Conservation (phyloP, 139 green algal species). For the Penium margaritaceum region DNA sequence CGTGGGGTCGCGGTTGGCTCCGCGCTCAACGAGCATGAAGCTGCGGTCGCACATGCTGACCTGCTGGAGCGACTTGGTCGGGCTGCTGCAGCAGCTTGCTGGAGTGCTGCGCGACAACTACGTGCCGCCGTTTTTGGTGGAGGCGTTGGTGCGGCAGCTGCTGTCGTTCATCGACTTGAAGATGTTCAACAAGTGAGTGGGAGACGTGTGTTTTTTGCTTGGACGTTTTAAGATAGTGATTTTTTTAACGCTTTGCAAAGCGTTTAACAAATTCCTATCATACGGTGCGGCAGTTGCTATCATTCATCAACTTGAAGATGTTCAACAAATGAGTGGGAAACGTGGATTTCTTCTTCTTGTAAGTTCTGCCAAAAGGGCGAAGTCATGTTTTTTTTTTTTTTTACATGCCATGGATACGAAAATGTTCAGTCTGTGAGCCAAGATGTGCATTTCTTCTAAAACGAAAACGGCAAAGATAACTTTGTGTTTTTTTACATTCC, state of each 20-base stretch:
- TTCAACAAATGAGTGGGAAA: neutral
- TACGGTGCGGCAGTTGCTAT: no score
- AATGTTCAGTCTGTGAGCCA: neutral
- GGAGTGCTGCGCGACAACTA: neutral
- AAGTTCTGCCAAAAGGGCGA: neutral
- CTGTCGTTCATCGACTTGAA: slow-evolving; percentile 2
- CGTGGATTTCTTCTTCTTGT: neutral
- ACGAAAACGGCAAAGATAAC: no score
- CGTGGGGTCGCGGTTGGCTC: no score
- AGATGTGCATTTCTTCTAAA: neutral
- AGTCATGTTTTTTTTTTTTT: no score
- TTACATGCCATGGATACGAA: neutral
- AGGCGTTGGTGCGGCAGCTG: slow-evolving; percentile 3
- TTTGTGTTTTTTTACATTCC: no score
- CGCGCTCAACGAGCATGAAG: no score
- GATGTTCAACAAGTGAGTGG: slow-evolving; percentile 1
- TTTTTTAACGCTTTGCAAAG: no score
- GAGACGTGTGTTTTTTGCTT: no score
- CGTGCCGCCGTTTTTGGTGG: slow-evolving; percentile 3
- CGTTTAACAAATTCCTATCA: no score
- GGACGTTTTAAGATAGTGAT: no score
- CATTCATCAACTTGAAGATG: slow-evolving; percentile 7
- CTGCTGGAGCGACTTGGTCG: slow-evolving; percentile 11
- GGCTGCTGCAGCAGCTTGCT: neutral
- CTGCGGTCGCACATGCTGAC: slow-evolving; percentile 1